Evolutionary conservation across 257 asterid species (phyloP).

Genomic region (Cordia subcordata): DNA sequence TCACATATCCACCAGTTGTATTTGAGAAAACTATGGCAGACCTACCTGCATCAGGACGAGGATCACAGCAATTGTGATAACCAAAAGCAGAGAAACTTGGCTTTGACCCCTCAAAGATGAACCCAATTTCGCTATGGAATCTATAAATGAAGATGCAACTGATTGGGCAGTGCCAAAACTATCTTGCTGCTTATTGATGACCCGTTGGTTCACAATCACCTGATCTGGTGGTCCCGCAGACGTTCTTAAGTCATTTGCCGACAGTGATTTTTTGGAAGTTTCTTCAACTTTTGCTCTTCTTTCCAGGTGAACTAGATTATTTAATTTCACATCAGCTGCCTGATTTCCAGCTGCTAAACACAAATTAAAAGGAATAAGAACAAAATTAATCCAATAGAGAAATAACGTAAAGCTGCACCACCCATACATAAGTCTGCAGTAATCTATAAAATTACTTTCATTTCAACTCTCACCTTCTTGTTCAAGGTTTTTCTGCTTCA

Average conservation of each 20-base stretch:
- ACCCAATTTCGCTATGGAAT: constrained; percentile 30
- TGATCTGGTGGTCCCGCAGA: constrained; percentile 31
- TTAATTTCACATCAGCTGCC: constrained; percentile 32
- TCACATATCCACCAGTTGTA: background rate
- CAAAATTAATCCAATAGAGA: background rate
- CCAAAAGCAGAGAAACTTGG: constrained; percentile 49
- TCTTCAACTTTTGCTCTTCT: constrained; percentile 9
- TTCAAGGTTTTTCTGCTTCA: constrained; percentile 74
- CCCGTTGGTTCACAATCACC: constrained; percentile 27
- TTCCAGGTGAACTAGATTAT: constrained; percentile 30
- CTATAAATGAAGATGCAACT: constrained; percentile 34
- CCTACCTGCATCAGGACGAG: constrained; percentile 90
- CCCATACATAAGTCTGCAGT: background rate
- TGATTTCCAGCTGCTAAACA: constrained; percentile 18
- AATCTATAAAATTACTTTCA: background rate
- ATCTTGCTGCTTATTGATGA: constrained; percentile 25
- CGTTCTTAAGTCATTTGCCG: constrained; percentile 22
- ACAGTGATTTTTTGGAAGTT: constrained; percentile 21
- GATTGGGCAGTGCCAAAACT: constrained; percentile 27
- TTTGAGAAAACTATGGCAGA: background rate
- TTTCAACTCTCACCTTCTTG: constrained; percentile 55
- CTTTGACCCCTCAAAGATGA: constrained; percentile 49
- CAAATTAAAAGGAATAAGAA: constrained; percentile 1
- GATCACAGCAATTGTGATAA: constrained; percentile 51
- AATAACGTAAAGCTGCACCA: background rate